Base-by-base conservation (phyloP, 441 rosid genomes). In the Euphorbia schlechtendalii region DNA sequence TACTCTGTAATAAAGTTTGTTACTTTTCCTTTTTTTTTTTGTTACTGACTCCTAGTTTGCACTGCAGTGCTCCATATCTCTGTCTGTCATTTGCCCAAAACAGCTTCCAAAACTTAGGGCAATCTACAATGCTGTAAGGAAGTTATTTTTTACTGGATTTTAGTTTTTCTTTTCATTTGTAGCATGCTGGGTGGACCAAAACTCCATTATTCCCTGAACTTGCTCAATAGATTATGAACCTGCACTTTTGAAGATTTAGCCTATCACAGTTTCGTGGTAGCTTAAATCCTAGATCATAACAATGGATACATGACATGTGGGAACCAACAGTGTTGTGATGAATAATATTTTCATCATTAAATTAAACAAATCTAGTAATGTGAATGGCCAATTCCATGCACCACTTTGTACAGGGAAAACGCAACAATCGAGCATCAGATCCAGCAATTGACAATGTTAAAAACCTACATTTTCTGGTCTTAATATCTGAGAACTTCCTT, bases 41-140 rank as follows among this genome's bases (percentile, higher is more conserved):
- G 69, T 76, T 64, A 73, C 76, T 74, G 53, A 73, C 76, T 34
- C 70, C 56, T 52, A 32, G 49, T 74, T 57, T 82, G 70, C 63
- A 60, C 55, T 81, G 78, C 96, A 93, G 97, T 81, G 85, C 71
- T 80, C 78, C 63, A 84, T 91, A 71, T 87, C 98, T 77, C 79
- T 94, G 64, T 87, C 97, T 66, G 87, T 88, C 70, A 82, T 93
- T 64, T 87, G 99, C 72, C 97, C 97, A 65, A 89, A 88, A 82
- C 91, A 82, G 84, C 99, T 93, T 76, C 80, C 93, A 32, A 89
- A 87, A 81, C 88, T 93, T 63, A 83, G 74, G 74, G 80, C 90
- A 54, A 85, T 94, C 72, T 94, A 79, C 78, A 89, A 71, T 84
- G 92, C 87, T 69, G 99, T 90, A 80, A 84, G 96, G 74, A 79